Base-by-base conservation (phyloP, 208 protist species). In the Lotmaria passim region DNA sequence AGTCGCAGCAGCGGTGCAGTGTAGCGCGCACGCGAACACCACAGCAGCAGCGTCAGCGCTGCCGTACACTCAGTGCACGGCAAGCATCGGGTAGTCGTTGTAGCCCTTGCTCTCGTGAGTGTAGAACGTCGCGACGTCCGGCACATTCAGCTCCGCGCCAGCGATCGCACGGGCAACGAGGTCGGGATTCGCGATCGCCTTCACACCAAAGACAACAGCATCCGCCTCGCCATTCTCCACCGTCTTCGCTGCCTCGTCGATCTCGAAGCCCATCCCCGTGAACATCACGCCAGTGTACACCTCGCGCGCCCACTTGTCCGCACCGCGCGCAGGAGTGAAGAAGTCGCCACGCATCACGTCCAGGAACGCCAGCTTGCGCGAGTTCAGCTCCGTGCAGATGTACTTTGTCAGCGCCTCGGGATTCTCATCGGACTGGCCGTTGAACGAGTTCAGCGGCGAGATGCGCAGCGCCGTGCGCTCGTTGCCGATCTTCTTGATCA, bases 111-210 rank as follows among this genome's bases (percentile, higher is more conserved):
- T 67, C 36, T 47, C 68, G 19, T 44, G 59, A 21, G 63, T 73
- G 74, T 81, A 90, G 69, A 79, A 84, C 38, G 63, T 73, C 21
- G 76, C 66, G 8, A 19, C 3, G 50, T 71, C n/a, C 10, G 64
- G 46, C 56, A 17, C 51, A 64, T 85, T 85, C 57, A 90, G 70
- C 50, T 23, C 44, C 36, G 66, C 75, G 31, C 82, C 76, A 11
- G 53, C 57, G 24, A 51, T 55, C 10, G 65, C 76, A 17, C 87
- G 81, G 10, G 71, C 48, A 24, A 87, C 73, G 2, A 95, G 79
- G 61, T 93, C 90, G 0, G 90, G 87, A 75, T 93, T 93, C 17
- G 86, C 79, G 38, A 93, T 80, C 23, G 80, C 81, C 63, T 69
- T 75, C 24, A 47, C 21, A 17, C 86, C 90, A 36, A 91, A 90